Evolutionary conservation across 179 eudicot species (phyloP).

Genomic region (Beta corolliflora): DNA sequence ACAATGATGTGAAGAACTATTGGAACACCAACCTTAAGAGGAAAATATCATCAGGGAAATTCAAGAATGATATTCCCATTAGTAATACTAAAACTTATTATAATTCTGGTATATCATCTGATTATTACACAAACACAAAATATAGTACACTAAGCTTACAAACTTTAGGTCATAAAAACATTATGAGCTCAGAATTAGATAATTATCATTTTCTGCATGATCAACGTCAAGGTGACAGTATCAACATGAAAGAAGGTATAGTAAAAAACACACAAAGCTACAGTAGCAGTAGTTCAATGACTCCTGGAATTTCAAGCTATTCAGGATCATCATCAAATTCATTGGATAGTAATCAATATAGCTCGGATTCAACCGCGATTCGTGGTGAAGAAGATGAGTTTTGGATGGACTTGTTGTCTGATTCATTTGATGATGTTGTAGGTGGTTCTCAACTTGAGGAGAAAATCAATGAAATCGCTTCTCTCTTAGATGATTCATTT

Average conservation of each 20-base stretch:
- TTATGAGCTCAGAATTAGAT: not conserved
- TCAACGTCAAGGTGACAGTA: not conserved
- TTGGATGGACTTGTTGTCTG: slow-evolving; percentile 33
- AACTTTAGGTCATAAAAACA: not conserved
- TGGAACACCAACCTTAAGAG: slow-evolving; percentile 37
- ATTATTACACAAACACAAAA: not conserved
- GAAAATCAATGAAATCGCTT: slow-evolving; percentile 34
- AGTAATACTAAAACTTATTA: not conserved
- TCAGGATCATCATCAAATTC: slow-evolving; percentile 18
- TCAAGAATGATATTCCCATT: not conserved
- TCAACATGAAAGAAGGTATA: not conserved
- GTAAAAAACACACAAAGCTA: not conserved
- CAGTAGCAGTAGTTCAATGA: not conserved
- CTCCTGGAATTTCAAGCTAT: slow-evolving; percentile 17
- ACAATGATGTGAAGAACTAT: slow-evolving; percentile 45
- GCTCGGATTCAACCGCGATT: not conserved
- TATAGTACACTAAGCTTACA: not conserved
- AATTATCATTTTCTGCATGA: not conserved
- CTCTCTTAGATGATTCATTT: slow-evolving; percentile 19
- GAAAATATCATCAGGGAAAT: slow-evolving; percentile 18
- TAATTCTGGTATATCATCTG: not conserved
- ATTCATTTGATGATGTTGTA: slow-evolving; percentile 28
- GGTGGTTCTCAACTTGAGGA: slow-evolving; percentile 21
- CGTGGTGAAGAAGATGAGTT: slow-evolving; percentile 19
- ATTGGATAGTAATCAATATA: not conserved